A percentile compares a stretch with the other conserved stretches of the same genome.
These are phyloP conservation scores for Coniochaeta prunicola DNA, from an alignment of 2,329 filamentous ascomycete species.

Conservation along the genomic window DNA sequence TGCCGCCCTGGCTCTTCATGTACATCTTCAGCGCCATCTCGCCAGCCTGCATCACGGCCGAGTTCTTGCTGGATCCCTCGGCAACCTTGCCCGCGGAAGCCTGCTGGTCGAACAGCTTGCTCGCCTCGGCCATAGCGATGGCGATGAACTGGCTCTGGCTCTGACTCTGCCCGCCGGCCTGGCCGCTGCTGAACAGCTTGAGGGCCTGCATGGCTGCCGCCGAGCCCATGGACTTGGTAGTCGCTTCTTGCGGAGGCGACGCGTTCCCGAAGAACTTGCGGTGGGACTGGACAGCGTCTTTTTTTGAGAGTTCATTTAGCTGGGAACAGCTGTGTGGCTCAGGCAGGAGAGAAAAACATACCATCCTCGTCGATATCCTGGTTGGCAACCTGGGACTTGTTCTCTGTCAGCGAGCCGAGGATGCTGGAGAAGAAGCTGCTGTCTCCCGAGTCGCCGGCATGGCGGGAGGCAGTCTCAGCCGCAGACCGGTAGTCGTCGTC, in stretches of 20 bases:
- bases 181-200: slow-evolving; percentile 65
- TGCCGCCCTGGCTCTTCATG: slow-evolving; percentile 62
- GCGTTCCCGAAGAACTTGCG: slow-evolving; percentile 61
- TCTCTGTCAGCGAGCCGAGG: slow-evolving; percentile 38
- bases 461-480: slow-evolving; percentile 37
- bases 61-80: slow-evolving; percentile 66
- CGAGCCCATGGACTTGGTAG: slow-evolving; percentile 51
- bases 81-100: slow-evolving; percentile 44
- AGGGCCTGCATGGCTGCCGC: slow-evolving; percentile 77
- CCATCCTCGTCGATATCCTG: slow-evolving; percentile 44
- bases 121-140: slow-evolving; percentile 81
- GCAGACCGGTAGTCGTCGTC: slow-evolving; percentile 41
- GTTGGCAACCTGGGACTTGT: slow-evolving; percentile 38
- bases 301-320: background rate
- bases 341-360: slow-evolving; percentile 16
- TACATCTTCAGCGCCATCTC: slow-evolving; percentile 91
- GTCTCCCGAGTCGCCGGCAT: slow-evolving; percentile 38
- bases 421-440: slow-evolving; percentile 41
- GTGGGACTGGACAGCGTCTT: slow-evolving; percentile 65
- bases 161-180: slow-evolving; percentile 34
- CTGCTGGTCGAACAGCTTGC: slow-evolving; percentile 62
- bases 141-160: slow-evolving; percentile 76
- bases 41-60: slow-evolving; percentile 68
- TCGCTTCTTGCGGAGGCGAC: slow-evolving; percentile 35
- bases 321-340: background rate